Evolutionary conservation across 1,139 yeast species (phyloP).

Genomic region (Geotrichum fermentans): DNA sequence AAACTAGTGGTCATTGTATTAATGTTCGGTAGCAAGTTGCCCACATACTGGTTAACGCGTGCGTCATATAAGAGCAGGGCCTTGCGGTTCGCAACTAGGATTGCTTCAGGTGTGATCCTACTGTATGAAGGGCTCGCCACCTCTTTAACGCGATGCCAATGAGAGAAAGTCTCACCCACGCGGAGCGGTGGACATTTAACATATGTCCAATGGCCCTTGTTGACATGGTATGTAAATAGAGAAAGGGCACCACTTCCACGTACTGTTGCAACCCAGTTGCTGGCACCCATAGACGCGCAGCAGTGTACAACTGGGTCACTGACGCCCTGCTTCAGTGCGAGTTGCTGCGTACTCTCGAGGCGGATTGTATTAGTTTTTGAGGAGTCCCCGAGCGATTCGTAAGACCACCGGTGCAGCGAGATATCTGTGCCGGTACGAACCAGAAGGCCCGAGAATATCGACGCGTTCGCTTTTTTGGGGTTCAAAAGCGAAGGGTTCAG

Average conservation of each 20-base stretch:
- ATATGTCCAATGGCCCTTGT: background rate
- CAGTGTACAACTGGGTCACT: constrained; percentile 15
- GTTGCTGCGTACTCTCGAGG: constrained; percentile 2
- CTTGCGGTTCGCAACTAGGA: constrained; percentile 18
- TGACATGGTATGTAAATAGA: background rate
- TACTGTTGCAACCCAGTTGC: constrained; percentile 12
- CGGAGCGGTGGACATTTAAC: constrained; percentile 16
- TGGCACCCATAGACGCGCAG: background rate
- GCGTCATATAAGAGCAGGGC: constrained; percentile 11
- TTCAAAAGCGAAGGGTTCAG: constrained; percentile 5
- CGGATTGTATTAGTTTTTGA: background rate
- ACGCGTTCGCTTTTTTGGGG: background rate
- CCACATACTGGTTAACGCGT: constrained; percentile 4
- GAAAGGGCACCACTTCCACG: constrained; percentile 17
- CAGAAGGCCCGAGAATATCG: constrained; percentile 5
- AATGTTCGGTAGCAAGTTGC: constrained; percentile 11
- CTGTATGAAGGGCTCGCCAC: background rate
- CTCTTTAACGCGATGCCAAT: constrained; percentile 15
- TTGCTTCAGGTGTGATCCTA: background rate
- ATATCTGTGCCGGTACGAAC: constrained; percentile 13
- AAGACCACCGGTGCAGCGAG: constrained; percentile 12
- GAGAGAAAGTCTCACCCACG: constrained; percentile 8
- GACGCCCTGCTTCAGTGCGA: constrained; percentile 12
- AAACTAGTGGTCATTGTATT: constrained; percentile 4
- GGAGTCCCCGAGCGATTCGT: background rate